Conservation (phyloP, 177 flowering plant genomes). For the Vitis hybrid region DNA sequence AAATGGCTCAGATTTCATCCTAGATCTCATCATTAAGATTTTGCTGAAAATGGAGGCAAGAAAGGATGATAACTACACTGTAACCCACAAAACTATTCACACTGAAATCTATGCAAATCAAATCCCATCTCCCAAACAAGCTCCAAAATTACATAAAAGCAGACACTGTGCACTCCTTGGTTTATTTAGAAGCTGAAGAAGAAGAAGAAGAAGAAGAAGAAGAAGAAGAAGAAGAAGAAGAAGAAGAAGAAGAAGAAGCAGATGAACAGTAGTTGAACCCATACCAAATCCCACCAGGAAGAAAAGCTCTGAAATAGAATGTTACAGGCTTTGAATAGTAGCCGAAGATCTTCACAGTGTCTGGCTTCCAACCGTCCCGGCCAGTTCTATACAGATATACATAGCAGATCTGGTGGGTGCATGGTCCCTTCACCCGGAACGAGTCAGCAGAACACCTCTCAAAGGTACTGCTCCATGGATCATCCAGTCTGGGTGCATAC, state of each 20-base stretch:
- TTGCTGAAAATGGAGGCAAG: too few species aligned
- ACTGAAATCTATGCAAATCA: too few species aligned
- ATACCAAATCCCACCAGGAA: conserved; percentile 41
- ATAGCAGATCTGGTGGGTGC: conserved; percentile 58
- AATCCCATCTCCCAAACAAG: too few species aligned
- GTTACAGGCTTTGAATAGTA: conserved; percentile 29
- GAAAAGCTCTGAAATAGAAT: conserved; percentile 30
- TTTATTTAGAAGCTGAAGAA: too few species aligned
- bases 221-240: background rate
- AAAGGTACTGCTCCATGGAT: conserved; percentile 59
- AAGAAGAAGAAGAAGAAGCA: background rate
- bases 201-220: conserved; percentile 3
- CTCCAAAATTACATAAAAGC: too few species aligned
- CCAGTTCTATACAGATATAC: conserved; percentile 56
- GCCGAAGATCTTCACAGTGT: conserved; percentile 37
- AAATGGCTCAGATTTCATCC: too few species aligned
- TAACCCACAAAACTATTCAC: too few species aligned
- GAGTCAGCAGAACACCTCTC: conserved; percentile 78
- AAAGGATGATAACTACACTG: too few species aligned
- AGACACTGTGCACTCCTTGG: too few species aligned
- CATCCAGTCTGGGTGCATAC: conserved; percentile 67
- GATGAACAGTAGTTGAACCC: conserved; percentile 20
- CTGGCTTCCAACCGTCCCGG: conserved; percentile 53
- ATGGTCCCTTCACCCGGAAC: conserved; percentile 54
- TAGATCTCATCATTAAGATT: too few species aligned